Evolutionary conservation across 2,329 filamentous ascomycete genomes (phyloP), one percentile per base, ranked within the genome.

Genomic region (Xylaria sp.): DNA sequence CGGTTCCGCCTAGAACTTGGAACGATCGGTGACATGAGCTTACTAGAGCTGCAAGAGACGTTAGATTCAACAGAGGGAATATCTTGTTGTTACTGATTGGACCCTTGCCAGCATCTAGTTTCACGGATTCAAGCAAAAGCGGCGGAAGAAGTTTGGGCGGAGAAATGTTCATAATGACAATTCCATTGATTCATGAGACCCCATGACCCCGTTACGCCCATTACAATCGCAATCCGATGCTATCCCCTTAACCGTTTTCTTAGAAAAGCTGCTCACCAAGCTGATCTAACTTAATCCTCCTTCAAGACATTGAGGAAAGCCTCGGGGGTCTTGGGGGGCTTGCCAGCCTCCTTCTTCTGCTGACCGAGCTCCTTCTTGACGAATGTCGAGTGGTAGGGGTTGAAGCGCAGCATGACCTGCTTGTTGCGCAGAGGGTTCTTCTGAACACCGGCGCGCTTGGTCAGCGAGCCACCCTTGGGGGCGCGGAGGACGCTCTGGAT

Each of bases 401-500:
- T 99, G 83, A 99, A 92, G 80, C 96, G 92, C 81, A 99, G 92
- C 85, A 97, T 90, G 76, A 99, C 92, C 89, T 98, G 96, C 90
- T 94, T 97, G 92, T 99, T 99, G 86, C 88, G 89, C 77, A 99
- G 94, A 80, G 96, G 96, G 90, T 99, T 99, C 94, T 99, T 99
- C 90, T 97, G 95, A 76, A 97, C 93, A 80, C 88, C 85, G 76
- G 87, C 85, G 81, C 96, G 93, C 90, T 97, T 97, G 84, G 94
- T 97, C 81, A 90, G 85, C 80, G 93, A 90, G 77, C 91, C 90
- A 78, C 96, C 96, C 89, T 94, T 96, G 83, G 94, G 93, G 71
- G 91, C 93, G 78, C 92, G 91, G 80, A 99, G 90, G 68, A 97
- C 95, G 84, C 91, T 93, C 91, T 99, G 96, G 83, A 98, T 92